Evolutionary conservation across 2,329 filamentous ascomycete species (phyloP).

Genomic region (Claviceps pusilla): DNA sequence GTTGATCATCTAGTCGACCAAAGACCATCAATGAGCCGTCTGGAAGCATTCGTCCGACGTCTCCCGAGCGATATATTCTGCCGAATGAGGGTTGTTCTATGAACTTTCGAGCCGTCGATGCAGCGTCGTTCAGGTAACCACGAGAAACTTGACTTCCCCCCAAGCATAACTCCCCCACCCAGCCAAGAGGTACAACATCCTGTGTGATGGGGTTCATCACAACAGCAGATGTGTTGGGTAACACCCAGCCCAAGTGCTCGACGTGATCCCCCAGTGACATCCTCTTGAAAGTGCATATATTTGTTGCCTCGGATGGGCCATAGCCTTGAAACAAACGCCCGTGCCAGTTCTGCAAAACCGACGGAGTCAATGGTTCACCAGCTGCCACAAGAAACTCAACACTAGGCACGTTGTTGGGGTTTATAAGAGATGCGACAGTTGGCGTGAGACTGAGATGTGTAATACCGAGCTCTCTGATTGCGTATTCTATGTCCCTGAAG

Average conservation of each 20-base stretch:
- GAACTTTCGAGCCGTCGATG: conserved; percentile 51
- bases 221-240: conserved; percentile 63
- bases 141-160: conserved; percentile 67
- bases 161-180: conserved; percentile 72
- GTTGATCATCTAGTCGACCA: conserved; percentile 62
- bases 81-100: conserved; percentile 54
- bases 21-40: conserved; percentile 62
- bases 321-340: conserved; percentile 64
- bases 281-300: conserved; percentile 65
- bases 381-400: conserved; percentile 68
- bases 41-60: conserved; percentile 62
- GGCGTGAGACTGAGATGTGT: conserved; percentile 79
- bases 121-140: conserved; percentile 55
- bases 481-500: conserved; percentile 54
- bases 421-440: conserved; percentile 64
- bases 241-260: conserved; percentile 60
- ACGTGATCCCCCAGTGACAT: conserved; percentile 44
- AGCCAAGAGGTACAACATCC: conserved; percentile 49
- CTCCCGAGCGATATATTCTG: conserved; percentile 66
- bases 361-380: conserved; percentile 63
- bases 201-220: conserved; percentile 36
- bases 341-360: conserved; percentile 56
- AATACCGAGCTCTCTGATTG: conserved; percentile 47
- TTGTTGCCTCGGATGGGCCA: conserved; percentile 73
- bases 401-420: conserved; percentile 50